These are phyloP conservation scores for Dendrobium huoshanense DNA, from an alignment of 106 monocot species.

Conservation along the genomic window DNA sequence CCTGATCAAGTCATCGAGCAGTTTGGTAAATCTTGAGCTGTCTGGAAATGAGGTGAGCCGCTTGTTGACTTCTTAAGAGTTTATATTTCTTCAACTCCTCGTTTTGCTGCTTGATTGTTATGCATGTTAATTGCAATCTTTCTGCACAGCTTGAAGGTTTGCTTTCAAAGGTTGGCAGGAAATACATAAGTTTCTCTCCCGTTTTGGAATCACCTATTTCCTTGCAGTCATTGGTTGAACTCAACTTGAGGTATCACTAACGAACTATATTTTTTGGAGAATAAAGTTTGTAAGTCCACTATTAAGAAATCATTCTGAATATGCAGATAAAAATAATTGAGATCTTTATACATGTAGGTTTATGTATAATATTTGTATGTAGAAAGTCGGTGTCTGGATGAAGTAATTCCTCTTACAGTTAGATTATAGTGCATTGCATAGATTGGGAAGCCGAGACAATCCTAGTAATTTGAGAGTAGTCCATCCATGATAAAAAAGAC, in stretches of 20 bases:
- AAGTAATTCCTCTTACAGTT: neutral
- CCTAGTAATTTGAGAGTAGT: neutral
- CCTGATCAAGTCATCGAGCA: constrained; percentile 37
- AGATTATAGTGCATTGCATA: neutral
- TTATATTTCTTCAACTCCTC: neutral
- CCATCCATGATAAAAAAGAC: neutral
- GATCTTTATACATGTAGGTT: neutral
- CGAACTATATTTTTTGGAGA: neutral
- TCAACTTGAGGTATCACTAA: constrained; percentile 51
- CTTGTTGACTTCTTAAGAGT: neutral
- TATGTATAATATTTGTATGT: neutral
- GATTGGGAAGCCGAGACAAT: neutral
- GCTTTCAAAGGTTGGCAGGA: constrained; percentile 42
- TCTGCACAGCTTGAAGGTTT: constrained; percentile 54
- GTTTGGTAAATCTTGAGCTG: constrained; percentile 47
- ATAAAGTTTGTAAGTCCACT: neutral
- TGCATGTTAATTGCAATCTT: neutral
- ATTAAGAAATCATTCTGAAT: neutral
- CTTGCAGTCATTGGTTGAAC: constrained; percentile 43
- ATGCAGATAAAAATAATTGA: neutral
- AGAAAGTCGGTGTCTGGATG: neutral
- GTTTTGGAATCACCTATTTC: constrained; percentile 17
- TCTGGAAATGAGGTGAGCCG: constrained; percentile 64
- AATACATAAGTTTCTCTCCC: constrained; percentile 14
- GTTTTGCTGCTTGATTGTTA: neutral